Evolutionary conservation across 2,329 filamentous ascomycete genomes (phyloP), one percentile per base, ranked within the genome.

Genomic region (Gnomoniopsis sp.): DNA sequence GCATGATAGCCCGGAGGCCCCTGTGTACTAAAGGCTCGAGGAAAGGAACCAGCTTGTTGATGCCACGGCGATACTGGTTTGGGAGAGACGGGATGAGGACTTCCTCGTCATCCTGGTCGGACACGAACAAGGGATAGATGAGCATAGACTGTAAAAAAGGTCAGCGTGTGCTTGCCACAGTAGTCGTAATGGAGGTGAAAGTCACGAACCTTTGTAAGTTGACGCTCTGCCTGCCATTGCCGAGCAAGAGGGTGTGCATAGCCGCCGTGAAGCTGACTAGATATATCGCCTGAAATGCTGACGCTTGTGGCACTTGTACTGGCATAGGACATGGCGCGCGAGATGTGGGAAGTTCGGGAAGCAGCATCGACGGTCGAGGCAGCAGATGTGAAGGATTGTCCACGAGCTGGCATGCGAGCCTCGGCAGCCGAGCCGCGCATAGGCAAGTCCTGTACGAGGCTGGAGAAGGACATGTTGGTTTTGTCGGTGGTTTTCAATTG

Each of bases 61-160:
- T 72, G 63, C 95, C 93, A 61, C 92, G 87, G 69, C 93, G 93
- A 75, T 88, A 81, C 75, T 98, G 93, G 71, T 92, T 91, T 1
- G 95, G 95, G 3, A 99, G 84, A 21, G 93, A 96, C 53, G 93
- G 88, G 58, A 99, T 96, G 17, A 89, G 81, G 15, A 88, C 89
- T 77, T 97, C 90, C 77, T 98, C 93, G 69, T 98, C 91, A 38
- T 93, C 90, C 70, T 90, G 86, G 75, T 99, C 95, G 68, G 95
- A 96, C 65, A 99, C 86, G 79, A 99, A 99, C 65, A 99, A 83
- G 14, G 95, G 95, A 76, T 96, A 98, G 69, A 99, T 97, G 69
- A 99, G 88, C 95, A 98, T 98, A 41, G 93, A 95, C 91, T 96
- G 68, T 50, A 14, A 3, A 14, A 3, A 11, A 3, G 15, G 38